Percentiles rank a stretch among this genome's conserved stretches.
Conservation (phyloP, 2,329 filamentous ascomycete genomes). For the Fusarium kyushuense region DNA sequence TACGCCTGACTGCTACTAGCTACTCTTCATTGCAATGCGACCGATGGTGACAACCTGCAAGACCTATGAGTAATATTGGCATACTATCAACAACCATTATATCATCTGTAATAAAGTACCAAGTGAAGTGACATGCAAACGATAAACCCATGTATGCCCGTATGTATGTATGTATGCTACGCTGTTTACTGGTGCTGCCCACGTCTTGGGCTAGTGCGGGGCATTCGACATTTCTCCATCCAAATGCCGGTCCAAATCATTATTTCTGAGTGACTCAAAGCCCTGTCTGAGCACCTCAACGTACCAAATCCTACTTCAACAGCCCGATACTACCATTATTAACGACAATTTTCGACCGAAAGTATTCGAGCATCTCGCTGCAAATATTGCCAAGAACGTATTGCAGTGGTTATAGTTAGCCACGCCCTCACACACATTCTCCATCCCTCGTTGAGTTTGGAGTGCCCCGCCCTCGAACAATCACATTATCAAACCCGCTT, state of each 20-base stretch:
- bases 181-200: constrained; percentile 13
- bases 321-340: constrained; percentile 1
- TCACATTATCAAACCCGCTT: constrained; percentile 27
- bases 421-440: constrained; percentile 19
- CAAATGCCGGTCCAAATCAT: constrained; percentile 43
- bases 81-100: not conserved
- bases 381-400: not conserved
- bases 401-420: not conserved
- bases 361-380: not conserved
- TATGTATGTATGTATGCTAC: constrained; percentile 10
- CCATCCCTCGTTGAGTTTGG: constrained; percentile 4
- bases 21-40: no score
- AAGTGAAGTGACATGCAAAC: constrained; percentile 10
- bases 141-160: not conserved
- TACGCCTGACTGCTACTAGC: no score
- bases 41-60: no score
- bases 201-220: constrained; percentile 50
- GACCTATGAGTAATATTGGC: not conserved
- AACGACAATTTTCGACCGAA: constrained; percentile 3
- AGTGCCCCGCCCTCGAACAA: constrained; percentile 42
- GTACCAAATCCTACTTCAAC: constrained; percentile 19
- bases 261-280: constrained; percentile 54
- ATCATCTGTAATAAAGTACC: not conserved
- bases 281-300: constrained; percentile 25
- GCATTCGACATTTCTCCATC: constrained; percentile 46